These are phyloP conservation scores for Auricularia sp. DNA, from an alignment of 768 basidiomycete genomes.

Conservation along the genomic window DNA sequence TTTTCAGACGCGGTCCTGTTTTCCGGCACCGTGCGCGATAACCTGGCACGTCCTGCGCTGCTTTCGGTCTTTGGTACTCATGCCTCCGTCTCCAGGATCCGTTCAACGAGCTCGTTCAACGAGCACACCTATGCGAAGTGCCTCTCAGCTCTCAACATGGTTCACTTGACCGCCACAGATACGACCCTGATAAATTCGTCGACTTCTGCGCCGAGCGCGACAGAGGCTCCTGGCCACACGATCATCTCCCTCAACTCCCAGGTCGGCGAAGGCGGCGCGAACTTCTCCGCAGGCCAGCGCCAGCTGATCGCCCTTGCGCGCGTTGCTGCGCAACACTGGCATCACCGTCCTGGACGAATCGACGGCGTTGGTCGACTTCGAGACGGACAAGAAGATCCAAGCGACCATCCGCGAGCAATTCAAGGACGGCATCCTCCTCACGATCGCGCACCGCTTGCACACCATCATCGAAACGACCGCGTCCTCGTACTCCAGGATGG, in stretches of 20 bases:
- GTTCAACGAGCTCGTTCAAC: constrained; percentile 41
- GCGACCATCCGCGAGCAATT: constrained; percentile 81
- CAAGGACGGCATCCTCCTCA: constrained; percentile 63
- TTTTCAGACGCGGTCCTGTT: constrained; percentile 4
- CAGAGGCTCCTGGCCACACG: constrained; percentile 31
- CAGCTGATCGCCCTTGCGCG: constrained; percentile 84
- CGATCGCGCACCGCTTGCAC: constrained; percentile 32
- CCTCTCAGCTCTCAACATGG: constrained; percentile 68
- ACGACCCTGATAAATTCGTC: not conserved
- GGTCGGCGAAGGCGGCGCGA: constrained; percentile 76
- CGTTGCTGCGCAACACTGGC: constrained; percentile 60
- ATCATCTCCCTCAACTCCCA: constrained; percentile 62
- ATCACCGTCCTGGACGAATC: constrained; percentile 78
- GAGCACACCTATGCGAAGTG: constrained; percentile 77
- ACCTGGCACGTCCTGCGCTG: not conserved
- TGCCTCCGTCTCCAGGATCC: constrained; percentile 17
- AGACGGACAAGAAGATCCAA: constrained; percentile 44
- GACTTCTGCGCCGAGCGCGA: not conserved
- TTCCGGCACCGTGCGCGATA: constrained; percentile 3
- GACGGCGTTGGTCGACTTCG: constrained; percentile 70
- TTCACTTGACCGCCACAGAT: constrained; percentile 44
- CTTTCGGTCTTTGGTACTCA: not conserved
- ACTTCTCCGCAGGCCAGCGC: constrained; percentile 88
- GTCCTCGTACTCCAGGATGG: constrained; percentile 26
- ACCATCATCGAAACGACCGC: constrained; percentile 18